Conservation (phyloP, 306 rosid species). For the Mucuna pruriens region DNA sequence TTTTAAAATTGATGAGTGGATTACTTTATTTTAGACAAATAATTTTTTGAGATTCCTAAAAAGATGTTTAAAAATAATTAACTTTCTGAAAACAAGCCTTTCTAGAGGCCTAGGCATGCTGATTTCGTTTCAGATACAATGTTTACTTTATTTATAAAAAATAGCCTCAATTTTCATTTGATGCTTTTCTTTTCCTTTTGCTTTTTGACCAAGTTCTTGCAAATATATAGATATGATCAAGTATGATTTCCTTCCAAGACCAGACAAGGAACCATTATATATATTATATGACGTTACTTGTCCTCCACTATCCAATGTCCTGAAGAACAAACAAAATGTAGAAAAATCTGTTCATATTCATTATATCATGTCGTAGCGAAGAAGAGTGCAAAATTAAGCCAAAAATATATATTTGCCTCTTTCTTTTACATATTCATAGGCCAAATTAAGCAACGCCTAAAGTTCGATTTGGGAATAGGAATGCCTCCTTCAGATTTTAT, state of each 20-base stretch:
- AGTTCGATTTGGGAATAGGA: no score
- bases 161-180: not conserved
- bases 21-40: not conserved
- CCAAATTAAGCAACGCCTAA: no score
- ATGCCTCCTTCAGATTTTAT: no score
- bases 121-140: not conserved
- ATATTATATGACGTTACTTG: not conserved
- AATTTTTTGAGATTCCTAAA: not conserved
- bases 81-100: not conserved
- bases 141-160: not conserved
- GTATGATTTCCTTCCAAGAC: not conserved
- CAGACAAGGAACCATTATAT: not conserved
- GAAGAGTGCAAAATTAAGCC: no score
- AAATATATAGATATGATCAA: not conserved
- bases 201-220: not conserved
- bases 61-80: no score
- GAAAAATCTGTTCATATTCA: not conserved
- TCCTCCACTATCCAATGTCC: not conserved
- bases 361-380: not conserved
- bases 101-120: not conserved
- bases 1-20: not conserved
- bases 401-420: no score
- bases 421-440: no score
- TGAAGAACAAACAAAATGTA: not conserved
- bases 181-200: not conserved